Conservation (phyloP, 208 protist genomes). For the Cochliopodium minus region DNA sequence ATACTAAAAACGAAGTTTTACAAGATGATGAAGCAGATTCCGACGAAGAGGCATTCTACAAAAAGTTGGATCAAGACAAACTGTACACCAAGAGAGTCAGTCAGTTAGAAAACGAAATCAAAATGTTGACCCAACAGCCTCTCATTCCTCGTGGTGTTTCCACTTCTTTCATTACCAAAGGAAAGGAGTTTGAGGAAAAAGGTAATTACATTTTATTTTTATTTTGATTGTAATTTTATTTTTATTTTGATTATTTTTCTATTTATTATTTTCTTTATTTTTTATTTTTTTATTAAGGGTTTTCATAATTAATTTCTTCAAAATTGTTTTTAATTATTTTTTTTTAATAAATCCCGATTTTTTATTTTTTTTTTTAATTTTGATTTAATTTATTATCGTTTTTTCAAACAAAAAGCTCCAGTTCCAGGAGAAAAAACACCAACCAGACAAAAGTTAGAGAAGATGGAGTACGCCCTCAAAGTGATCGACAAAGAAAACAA, state of each 20-base stretch:
- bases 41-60: too few relatives aligned
- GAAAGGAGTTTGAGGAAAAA: not conserved
- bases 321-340: constrained; percentile 7
- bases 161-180: not conserved
- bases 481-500: too few relatives aligned
- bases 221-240: not conserved
- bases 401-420: not conserved
- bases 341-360: constrained; percentile 5
- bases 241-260: not conserved
- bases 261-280: constrained; percentile 5
- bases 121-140: too few relatives aligned
- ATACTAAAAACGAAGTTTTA: too few relatives aligned
- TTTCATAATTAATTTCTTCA: not conserved
- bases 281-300: not conserved
- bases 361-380: constrained; percentile 9
- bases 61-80: too few relatives aligned
- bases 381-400: not conserved
- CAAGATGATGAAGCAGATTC: too few relatives aligned
- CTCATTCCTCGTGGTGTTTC: not conserved
- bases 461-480: too few relatives aligned
- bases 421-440: too few relatives aligned
- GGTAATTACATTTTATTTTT: too few relatives aligned
- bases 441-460: too few relatives aligned
- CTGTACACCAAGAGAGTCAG: too few relatives aligned
- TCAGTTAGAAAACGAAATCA: too few relatives aligned